Conservation (phyloP, 139 green algal species). For the Picocystis salinarum region DNA sequence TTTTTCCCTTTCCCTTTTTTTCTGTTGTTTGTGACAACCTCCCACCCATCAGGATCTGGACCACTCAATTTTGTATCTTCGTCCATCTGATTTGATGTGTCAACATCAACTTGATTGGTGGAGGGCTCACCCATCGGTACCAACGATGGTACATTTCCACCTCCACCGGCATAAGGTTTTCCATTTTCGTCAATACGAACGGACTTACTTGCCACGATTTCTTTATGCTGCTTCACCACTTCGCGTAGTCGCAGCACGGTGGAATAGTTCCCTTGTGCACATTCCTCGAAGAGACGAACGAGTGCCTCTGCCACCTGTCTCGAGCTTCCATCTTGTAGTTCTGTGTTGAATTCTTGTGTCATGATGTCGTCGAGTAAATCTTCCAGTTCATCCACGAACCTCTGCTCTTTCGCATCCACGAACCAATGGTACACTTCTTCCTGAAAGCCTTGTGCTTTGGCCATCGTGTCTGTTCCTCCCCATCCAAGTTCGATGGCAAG, state of each 20-base stretch:
- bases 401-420: constrained; percentile 45
- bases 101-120: too few species aligned
- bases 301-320: constrained; percentile 29
- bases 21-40: too few species aligned
- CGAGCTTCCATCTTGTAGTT: constrained; percentile 47
- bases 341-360: constrained; percentile 44
- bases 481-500: constrained; percentile 75
- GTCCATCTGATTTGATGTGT: too few species aligned
- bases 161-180: too few species aligned
- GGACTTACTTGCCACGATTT: too few species aligned
- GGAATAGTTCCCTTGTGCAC: constrained; percentile 12
- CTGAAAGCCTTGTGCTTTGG: constrained; percentile 52
- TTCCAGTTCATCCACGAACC: constrained; percentile 54
- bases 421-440: constrained; percentile 67
- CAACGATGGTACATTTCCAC: too few species aligned
- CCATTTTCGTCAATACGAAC: too few species aligned
- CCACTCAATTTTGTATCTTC: too few species aligned
- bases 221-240: too few species aligned
- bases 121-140: too few species aligned
- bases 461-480: constrained; percentile 42
- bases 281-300: constrained; percentile 29
- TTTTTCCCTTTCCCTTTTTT: too few species aligned
- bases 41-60: too few species aligned
- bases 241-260: constrained; percentile 20
- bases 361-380: constrained; percentile 36